phyloP scores from a whole-genome alignment of 352 stramenopile species.

The Phytopythium aichiense region DNA sequence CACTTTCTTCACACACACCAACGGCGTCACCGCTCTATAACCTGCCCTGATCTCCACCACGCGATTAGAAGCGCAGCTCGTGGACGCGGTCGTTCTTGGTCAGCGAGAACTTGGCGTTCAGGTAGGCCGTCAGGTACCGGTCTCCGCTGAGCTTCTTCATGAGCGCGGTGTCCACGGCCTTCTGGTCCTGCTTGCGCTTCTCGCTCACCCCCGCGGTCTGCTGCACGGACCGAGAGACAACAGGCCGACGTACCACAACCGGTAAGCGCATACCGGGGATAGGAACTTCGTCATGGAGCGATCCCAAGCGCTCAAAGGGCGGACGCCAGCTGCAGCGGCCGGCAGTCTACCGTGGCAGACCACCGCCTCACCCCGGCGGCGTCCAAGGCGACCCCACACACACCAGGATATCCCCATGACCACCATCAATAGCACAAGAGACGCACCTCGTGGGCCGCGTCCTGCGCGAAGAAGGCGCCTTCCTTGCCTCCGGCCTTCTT shows the following conservation, averaged over 20 bases:
- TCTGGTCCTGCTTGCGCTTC: slow-evolving; percentile 95
- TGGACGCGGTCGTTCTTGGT: slow-evolving; percentile 93
- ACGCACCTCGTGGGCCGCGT: slow-evolving; percentile 25
- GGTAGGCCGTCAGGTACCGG: slow-evolving; percentile 92
- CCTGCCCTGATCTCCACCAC: not conserved
- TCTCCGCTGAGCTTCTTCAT: slow-evolving; percentile 58
- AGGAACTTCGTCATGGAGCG: slow-evolving; percentile 42
- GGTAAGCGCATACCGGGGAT: slow-evolving; percentile 8
- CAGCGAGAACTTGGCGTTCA: slow-evolving; percentile 93
- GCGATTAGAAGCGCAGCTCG: slow-evolving; percentile 96
- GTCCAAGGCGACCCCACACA: slow-evolving; percentile 5
- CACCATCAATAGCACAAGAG: not conserved
- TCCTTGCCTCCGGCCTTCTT: slow-evolving; percentile 76
- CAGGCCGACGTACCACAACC: slow-evolving; percentile 10
- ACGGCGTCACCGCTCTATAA: not conserved
- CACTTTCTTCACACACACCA: not conserved
- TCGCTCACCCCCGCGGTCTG: slow-evolving; percentile 83
- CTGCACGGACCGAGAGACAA: slow-evolving; percentile 5
- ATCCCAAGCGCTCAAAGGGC: slow-evolving; percentile 59
- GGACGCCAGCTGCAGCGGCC: not conserved
- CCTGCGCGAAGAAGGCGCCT: slow-evolving; percentile 86
- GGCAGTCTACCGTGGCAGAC: not conserved
- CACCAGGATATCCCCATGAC: not conserved
- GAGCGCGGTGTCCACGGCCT: slow-evolving; percentile 89
- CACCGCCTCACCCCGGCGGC: slow-evolving; percentile 5